phyloP scores from a whole-genome alignment of 208 protist genomes.

The Histomonas meleagridis region DNA sequence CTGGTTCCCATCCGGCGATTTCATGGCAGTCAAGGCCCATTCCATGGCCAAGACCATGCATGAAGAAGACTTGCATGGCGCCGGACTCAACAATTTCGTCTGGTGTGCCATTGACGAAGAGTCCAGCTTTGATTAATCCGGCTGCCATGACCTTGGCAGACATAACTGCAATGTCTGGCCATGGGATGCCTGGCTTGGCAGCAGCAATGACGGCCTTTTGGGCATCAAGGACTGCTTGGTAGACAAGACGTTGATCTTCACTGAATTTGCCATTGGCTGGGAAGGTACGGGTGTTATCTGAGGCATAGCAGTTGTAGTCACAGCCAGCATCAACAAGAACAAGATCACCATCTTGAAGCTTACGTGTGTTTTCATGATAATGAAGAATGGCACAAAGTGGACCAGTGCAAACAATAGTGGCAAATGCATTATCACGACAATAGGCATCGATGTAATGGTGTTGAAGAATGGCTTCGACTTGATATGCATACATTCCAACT shows the following conservation, averaged over 20 bases:
- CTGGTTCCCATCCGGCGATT: conserved; percentile 46
- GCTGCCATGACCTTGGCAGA: conserved; percentile 34
- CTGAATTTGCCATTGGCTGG: conserved; percentile 51
- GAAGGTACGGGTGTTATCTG: conserved; percentile 56
- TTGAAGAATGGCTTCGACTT: conserved; percentile 39
- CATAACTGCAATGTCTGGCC: conserved; percentile 42
- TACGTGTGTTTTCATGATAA: conserved; percentile 48
- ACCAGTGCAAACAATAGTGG: conserved; percentile 50
- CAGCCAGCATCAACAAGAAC: conserved; percentile 55
- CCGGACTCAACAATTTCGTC: conserved; percentile 42
- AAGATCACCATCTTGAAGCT: conserved; percentile 46
- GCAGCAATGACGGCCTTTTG: conserved; percentile 42
- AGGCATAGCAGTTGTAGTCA: conserved; percentile 50
- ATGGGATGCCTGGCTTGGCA: conserved; percentile 44
- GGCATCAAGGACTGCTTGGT: conserved; percentile 48
- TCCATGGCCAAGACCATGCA: conserved; percentile 51
- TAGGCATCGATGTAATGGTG: neutral
- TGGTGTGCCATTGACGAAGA: conserved; percentile 25
- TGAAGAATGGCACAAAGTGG: conserved; percentile 51
- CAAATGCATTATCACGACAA: conserved; percentile 43
- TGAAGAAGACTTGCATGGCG: conserved; percentile 43
- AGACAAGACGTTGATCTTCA: conserved; percentile 48
- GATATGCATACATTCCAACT: conserved; percentile 14
- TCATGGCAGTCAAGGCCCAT: conserved; percentile 53
- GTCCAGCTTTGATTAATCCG: neutral